Conservation (phyloP, 2,329 filamentous ascomycete species). For the Escovopsis weberi region DNA sequence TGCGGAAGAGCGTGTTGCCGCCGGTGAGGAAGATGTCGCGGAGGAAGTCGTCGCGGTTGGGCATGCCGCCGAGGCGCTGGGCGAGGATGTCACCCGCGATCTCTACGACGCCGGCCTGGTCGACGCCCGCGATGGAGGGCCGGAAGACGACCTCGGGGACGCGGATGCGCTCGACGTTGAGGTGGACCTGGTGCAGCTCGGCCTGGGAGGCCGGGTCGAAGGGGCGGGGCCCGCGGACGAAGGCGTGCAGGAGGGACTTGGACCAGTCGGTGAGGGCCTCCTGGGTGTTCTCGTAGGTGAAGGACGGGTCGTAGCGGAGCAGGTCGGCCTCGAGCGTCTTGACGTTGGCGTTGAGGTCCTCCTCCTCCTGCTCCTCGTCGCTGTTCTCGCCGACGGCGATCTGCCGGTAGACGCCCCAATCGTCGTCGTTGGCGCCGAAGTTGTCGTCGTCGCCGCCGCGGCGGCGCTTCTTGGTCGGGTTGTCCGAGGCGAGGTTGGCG, state of each 20-base stretch:
- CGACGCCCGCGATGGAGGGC: slow-evolving; percentile 77
- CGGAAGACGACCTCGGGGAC: slow-evolving; percentile 91
- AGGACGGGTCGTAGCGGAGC: slow-evolving; percentile 71
- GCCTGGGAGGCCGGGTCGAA: slow-evolving; percentile 69
- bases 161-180: slow-evolving; percentile 92
- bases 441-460: slow-evolving; percentile 87
- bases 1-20: slow-evolving; percentile 75
- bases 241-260: slow-evolving; percentile 79
- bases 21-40: slow-evolving; percentile 87
- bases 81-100: slow-evolving; percentile 82
- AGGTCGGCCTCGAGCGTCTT: slow-evolving; percentile 72
- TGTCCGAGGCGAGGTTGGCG: slow-evolving; percentile 86
- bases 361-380: slow-evolving; percentile 85
- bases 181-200: slow-evolving; percentile 74
- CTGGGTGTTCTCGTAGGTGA: slow-evolving; percentile 82
- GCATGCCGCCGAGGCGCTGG: slow-evolving; percentile 52
- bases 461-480: slow-evolving; percentile 67
- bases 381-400: slow-evolving; percentile 72
- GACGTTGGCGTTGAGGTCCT: slow-evolving; percentile 62
- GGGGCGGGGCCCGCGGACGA: slow-evolving; percentile 73
- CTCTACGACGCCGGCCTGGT: slow-evolving; percentile 87
- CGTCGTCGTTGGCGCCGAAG: slow-evolving; percentile 92
- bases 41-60: slow-evolving; percentile 53
- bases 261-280: slow-evolving; percentile 94
- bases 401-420: slow-evolving; percentile 93